Evolutionary conservation across 768 basidiomycete genomes (phyloP), one percentile per base, ranked within the genome.

Genomic region (Auricularia sp.): DNA sequence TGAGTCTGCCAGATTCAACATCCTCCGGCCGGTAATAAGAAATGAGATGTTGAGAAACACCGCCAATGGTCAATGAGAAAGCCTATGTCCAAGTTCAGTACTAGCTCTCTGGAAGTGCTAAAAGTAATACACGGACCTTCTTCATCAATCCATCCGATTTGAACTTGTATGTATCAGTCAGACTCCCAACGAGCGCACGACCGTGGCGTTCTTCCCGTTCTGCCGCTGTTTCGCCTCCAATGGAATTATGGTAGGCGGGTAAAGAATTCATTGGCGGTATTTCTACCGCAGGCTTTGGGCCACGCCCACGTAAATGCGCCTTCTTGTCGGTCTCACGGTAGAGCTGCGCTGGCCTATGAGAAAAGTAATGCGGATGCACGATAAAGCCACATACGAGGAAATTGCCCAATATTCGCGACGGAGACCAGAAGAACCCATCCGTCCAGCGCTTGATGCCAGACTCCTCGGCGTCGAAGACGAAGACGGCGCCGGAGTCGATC

Each of bases 391-490:
- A 65, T 64, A 80, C 77, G 56, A 98, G 79, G 73, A 97, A 98
- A 75, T 98, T 98, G 70, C 92, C 92, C 65, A 97, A 78, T 37
- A 97, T 97, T 65, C 95, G 81, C 68, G 88, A 90, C 0, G 95
- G 95, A 69, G 89, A 91, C 95, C 95, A 97, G 73, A 90, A 89
- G 73, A 91, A 88, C n/a, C 94, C 94, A 76, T 98, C 95, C 1
- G 95, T 98, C 92, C 94, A 97, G 54, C 95, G 83, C 78, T 95
- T 96, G 79, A 98, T 98, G 34, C 94, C 94, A 71, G 91, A 93
- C 77, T 96, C 94, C 71, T 93, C 89, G 79, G 97, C 95, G 75
- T 98, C 93, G 72, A 97, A 98, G 68, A 97, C 95, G 71, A 98
- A 98, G 11, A 98, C 93, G 6, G 90, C 90, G 65, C 95, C 95